These are phyloP conservation scores for Colletotrichum agaves DNA, from an alignment of 2,329 filamentous ascomycete species.

Conservation along the genomic window DNA sequence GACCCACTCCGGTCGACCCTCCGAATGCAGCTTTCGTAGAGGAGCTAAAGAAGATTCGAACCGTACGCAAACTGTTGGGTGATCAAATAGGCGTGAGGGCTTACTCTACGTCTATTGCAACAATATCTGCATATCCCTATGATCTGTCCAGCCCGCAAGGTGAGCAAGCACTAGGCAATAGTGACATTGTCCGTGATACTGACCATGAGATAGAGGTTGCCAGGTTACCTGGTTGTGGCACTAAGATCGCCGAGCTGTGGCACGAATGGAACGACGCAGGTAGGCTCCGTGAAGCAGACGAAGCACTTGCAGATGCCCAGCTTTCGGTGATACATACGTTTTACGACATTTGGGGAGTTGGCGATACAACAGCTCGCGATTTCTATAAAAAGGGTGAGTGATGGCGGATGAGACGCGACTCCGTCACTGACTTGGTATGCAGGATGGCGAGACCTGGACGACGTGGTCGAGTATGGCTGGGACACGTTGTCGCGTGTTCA, in stretches of 20 bases:
- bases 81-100: conserved; percentile 86
- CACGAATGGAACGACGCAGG: conserved; percentile 76
- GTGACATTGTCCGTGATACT: neutral
- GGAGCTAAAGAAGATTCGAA: conserved; percentile 79
- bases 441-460: conserved; percentile 86
- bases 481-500: conserved; percentile 78
- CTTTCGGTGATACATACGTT: conserved; percentile 76
- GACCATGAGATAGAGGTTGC: conserved; percentile 54
- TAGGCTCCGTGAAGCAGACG: conserved; percentile 70
- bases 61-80: conserved; percentile 74
- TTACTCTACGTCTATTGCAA: conserved; percentile 87
- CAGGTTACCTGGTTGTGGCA: conserved; percentile 80
- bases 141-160: conserved; percentile 53
- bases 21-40: conserved; percentile 82
- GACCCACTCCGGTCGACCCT: conserved; percentile 74
- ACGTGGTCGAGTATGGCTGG: conserved; percentile 88
- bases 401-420: neutral
- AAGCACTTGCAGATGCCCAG: conserved; percentile 71
- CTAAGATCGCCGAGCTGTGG: conserved; percentile 82
- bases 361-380: conserved; percentile 79
- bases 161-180: conserved; percentile 42
- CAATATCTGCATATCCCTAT: conserved; percentile 82
- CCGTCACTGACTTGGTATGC: neutral
- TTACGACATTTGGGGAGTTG: conserved; percentile 93
- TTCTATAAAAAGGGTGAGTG: conserved; percentile 75